A percentile compares a stretch with the other conserved stretches of the same genome.
Conservation (phyloP, 306 rosid species). For the Albizia julibrissin region DNA sequence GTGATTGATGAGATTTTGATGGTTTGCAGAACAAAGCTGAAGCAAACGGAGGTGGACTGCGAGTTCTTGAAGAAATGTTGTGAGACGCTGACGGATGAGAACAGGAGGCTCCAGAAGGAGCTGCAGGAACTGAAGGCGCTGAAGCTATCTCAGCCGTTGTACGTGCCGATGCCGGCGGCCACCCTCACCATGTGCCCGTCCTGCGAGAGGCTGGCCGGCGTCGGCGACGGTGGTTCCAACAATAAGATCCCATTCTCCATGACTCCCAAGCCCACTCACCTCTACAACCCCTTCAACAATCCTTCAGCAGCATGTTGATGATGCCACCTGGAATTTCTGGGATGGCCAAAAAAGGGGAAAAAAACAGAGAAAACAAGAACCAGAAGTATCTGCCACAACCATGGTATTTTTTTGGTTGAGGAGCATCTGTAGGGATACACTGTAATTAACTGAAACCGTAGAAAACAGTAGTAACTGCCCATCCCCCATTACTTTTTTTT, state of each 20-base stretch:
- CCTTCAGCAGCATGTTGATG: conserved; percentile 90
- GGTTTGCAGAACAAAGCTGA: conserved; percentile 80
- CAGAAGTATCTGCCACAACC: conserved; percentile 38
- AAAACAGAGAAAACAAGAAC: neutral
- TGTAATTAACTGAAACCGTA: conserved; percentile 66
- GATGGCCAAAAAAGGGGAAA: neutral
- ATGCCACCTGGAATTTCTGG: neutral
- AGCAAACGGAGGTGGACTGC: conserved; percentile 93
- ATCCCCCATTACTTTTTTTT: conserved; percentile 36
- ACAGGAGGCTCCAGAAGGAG: conserved; percentile 82
- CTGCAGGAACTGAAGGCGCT: conserved; percentile 81
- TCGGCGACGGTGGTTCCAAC: conserved; percentile 23
- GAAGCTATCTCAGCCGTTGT: conserved; percentile 67
- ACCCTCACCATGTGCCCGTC: conserved; percentile 93
- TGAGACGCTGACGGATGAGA: conserved; percentile 86
- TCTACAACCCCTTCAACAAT: conserved; percentile 77
- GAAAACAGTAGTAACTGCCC: conserved; percentile 51
- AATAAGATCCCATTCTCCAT: conserved; percentile 66
- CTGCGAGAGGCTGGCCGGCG: conserved; percentile 67
- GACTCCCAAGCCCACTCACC: conserved; percentile 59
- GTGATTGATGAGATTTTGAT: neutral
- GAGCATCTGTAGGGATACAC: conserved; percentile 41
- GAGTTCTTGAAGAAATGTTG: conserved; percentile 94
- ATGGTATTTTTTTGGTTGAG: conserved; percentile 70
- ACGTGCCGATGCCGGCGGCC: conserved; percentile 93